Percentiles rank a stretch among this genome's conserved stretches.
Conservation (phyloP, 805 yeast genomes). For the Yarrowia porcina region DNA sequence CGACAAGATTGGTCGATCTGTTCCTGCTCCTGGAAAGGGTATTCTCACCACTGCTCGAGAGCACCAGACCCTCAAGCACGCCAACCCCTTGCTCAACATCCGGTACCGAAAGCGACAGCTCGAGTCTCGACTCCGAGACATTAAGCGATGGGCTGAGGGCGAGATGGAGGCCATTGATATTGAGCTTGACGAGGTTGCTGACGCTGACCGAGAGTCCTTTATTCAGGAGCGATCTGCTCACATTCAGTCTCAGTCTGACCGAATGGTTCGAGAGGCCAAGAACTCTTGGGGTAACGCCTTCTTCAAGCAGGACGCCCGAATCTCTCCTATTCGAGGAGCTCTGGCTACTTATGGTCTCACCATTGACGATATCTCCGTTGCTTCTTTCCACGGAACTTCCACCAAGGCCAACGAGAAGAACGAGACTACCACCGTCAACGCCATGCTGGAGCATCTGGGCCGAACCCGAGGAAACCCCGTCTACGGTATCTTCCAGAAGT, state of each 20-base stretch:
- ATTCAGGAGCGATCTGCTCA: slow-evolving; percentile 82
- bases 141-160: slow-evolving; percentile 77
- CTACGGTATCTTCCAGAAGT: slow-evolving; percentile 97
- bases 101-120: slow-evolving; percentile 93
- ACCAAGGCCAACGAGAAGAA: slow-evolving; percentile 98
- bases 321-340: slow-evolving; percentile 96
- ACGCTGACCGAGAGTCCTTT: slow-evolving; percentile 54
- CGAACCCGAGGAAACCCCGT: slow-evolving; percentile 98
- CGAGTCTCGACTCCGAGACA: slow-evolving; percentile 69
- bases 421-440: slow-evolving; percentile 85
- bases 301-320: slow-evolving; percentile 85
- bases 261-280: slow-evolving; percentile 85
- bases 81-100: slow-evolving; percentile 78
- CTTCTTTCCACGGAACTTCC: slow-evolving; percentile 99
- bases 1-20: slow-evolving; percentile 97
- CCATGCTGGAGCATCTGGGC: slow-evolving; percentile 93
- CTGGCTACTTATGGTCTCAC: slow-evolving; percentile 90
- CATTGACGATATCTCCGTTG: slow-evolving; percentile 91
- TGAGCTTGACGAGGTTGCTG: slow-evolving; percentile 57
- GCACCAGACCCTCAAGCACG: slow-evolving; percentile 72
- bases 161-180: slow-evolving; percentile 69
- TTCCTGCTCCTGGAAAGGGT: slow-evolving; percentile 99
- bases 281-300: slow-evolving; percentile 94
- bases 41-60: slow-evolving; percentile 97
- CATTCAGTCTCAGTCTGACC: slow-evolving; percentile 75